phyloP scores from a whole-genome alignment of 176 grass and related monocot genomes.

The Carex cristatella region DNA sequence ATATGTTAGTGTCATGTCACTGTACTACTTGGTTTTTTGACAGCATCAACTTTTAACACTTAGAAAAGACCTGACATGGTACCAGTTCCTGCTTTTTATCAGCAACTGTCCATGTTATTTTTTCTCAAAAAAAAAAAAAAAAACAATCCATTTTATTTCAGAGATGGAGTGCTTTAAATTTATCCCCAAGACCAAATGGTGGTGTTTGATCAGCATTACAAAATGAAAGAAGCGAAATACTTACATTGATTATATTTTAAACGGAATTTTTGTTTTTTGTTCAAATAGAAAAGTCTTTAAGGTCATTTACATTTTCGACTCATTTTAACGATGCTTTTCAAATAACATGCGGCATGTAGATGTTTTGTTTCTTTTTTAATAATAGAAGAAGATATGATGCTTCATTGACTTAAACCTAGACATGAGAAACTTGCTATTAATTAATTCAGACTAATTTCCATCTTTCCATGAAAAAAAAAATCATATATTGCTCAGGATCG shows the following conservation, averaged over 20 bases:
- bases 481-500: too few species aligned
- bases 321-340: neutral
- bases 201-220: neutral
- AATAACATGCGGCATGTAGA: neutral
- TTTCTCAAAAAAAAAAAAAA: too few species aligned
- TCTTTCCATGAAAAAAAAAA: neutral
- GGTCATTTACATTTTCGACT: too few species aligned
- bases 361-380: neutral
- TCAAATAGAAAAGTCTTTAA: neutral
- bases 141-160: neutral
- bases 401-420: neutral
- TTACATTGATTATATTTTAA: neutral
- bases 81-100: neutral
- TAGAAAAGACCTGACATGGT: neutral
- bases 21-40: slow-evolving; percentile 19
- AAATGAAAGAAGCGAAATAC: neutral
- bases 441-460: neutral
- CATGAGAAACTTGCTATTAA: neutral
- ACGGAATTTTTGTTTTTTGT: neutral
- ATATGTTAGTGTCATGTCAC: neutral
- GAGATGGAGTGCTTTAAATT: neutral
- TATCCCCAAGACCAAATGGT: neutral
- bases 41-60: slow-evolving; percentile 14
- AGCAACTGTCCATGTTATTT: neutral
- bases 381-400: neutral